Percentiles rank a stretch among this genome's conserved stretches.
Evolutionary conservation across 306 rosid species (phyloP).

Genomic region (Castanopsis chinensis): DNA sequence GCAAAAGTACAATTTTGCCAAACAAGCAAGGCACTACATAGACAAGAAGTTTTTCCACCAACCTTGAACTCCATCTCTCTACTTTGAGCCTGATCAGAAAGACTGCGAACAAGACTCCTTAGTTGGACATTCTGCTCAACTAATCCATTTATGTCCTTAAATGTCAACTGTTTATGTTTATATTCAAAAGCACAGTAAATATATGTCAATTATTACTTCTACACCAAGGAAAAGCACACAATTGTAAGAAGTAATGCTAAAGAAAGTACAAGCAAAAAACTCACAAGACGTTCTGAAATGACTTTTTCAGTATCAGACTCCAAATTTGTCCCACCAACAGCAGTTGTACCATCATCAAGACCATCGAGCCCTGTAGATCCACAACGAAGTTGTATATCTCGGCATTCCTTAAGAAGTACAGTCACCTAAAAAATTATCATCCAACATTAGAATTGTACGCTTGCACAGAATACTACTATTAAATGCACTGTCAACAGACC

Average conservation of each 20-base stretch:
- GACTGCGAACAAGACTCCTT: conserved; percentile 81
- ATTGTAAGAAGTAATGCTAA: not conserved
- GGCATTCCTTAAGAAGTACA: conserved; percentile 88
- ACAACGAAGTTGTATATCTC: conserved; percentile 90
- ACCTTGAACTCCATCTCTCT: conserved; percentile 83
- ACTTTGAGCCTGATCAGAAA: conserved; percentile 71
- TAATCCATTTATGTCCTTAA: conserved; percentile 92
- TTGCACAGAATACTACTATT: not conserved
- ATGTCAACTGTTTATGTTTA: conserved; percentile 65
- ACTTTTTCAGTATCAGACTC: conserved; percentile 67
- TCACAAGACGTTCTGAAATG: conserved; percentile 81
- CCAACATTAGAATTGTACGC: conserved; percentile 5
- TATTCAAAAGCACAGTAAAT: conserved; percentile 7
- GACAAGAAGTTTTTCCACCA: conserved; percentile 6
- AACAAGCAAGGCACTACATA: not conserved
- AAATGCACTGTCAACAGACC: not conserved
- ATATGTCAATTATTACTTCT: not conserved
- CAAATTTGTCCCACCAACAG: conserved; percentile 28
- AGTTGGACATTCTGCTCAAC: conserved; percentile 94
- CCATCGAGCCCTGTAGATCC: conserved; percentile 51
- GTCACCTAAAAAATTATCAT: conserved; percentile 57
- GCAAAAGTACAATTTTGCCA: not conserved
- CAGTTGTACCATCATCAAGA: conserved; percentile 25
- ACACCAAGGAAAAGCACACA: not conserved
- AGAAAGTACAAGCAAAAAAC: conserved; percentile 20